Percentiles rank a stretch among this genome's conserved stretches.
These are phyloP conservation scores for Pseudopyrenochaeta lycopersici DNA, from an alignment of 2,329 filamentous ascomycete genomes.

Conservation along the genomic window DNA sequence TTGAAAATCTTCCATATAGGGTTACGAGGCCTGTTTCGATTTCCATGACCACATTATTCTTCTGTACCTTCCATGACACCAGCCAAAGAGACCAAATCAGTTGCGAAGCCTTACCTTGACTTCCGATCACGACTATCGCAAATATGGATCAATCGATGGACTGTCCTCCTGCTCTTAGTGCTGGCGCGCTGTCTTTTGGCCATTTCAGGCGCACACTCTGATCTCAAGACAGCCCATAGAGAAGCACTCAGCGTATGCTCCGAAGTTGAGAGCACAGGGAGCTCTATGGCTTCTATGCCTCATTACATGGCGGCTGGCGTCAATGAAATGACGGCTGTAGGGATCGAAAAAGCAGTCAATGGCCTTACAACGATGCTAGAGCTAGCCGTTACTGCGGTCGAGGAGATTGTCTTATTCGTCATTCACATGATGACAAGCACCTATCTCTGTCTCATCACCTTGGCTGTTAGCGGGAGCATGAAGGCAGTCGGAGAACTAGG, in stretches of 20 bases:
- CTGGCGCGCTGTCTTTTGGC: slow-evolving; percentile 83
- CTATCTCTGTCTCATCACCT: slow-evolving; percentile 87
- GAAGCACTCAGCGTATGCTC: slow-evolving; percentile 90
- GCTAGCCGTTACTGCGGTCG: slow-evolving; percentile 81
- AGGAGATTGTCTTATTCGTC: slow-evolving; percentile 88
- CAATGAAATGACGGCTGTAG: slow-evolving; percentile 82
- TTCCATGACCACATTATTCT: too few species aligned
- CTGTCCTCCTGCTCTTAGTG: slow-evolving; percentile 84
- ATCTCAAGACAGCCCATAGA: slow-evolving; percentile 77
- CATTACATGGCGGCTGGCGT: slow-evolving; percentile 90
- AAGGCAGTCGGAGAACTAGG: slow-evolving; percentile 72
- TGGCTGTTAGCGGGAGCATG: slow-evolving; percentile 81
- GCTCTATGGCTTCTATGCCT: slow-evolving; percentile 97
- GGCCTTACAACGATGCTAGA: slow-evolving; percentile 82
- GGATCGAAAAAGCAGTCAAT: slow-evolving; percentile 81
- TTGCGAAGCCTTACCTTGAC: slow-evolving; percentile 95
- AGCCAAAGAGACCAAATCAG: too few species aligned
- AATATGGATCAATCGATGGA: slow-evolving; percentile 98
- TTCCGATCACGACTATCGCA: slow-evolving; percentile 90
- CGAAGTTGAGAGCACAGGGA: slow-evolving; percentile 91
- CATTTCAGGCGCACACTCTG: slow-evolving; percentile 74
- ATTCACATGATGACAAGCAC: slow-evolving; percentile 92
- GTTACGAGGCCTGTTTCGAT: too few species aligned
- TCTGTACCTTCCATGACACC: too few species aligned
- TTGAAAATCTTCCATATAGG: too few species aligned